Evolutionary conservation across 768 basidiomycete species (phyloP).

Genomic region (Rhizopogon vulgaris): DNA sequence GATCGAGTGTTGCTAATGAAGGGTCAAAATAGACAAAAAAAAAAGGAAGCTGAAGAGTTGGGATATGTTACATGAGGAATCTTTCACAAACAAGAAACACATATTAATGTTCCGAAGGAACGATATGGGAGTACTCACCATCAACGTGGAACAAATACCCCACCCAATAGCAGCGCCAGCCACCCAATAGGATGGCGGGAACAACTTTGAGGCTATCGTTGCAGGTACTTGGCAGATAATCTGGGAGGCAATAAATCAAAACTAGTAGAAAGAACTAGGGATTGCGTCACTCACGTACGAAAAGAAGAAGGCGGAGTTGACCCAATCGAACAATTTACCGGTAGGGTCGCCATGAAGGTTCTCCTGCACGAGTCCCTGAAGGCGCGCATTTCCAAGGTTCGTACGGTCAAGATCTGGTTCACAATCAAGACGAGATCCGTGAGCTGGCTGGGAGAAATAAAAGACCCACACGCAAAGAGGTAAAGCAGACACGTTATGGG

Average conservation of each 20-base stretch:
- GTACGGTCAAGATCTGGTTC: slow-evolving; percentile 56
- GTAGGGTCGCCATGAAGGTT: slow-evolving; percentile 60
- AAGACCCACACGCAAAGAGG: slow-evolving; percentile 62
- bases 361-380: slow-evolving; percentile 68
- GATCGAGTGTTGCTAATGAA: not conserved
- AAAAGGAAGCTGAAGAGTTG: not conserved
- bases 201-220: slow-evolving; percentile 58
- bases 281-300: slow-evolving; percentile 49
- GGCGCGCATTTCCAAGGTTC: slow-evolving; percentile 73
- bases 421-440: not conserved
- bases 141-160: slow-evolving; percentile 69
- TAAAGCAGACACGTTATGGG: slow-evolving; percentile 68
- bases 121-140: slow-evolving; percentile 35
- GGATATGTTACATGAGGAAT: too few species aligned
- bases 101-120: not conserved
- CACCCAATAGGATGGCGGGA: slow-evolving; percentile 64
- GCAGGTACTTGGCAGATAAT: slow-evolving; percentile 68
- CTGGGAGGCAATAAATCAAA: slow-evolving; percentile 25
- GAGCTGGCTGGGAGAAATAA: not conserved
- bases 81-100: not conserved
- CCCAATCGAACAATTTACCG: slow-evolving; percentile 64
- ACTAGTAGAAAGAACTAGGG: not conserved
- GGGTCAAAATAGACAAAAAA: not conserved
- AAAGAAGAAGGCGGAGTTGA: slow-evolving; percentile 73
- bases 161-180: slow-evolving; percentile 62